These are phyloP conservation scores for Sambucus nigra DNA, from an alignment of 129 eudicot genomes.

Conservation along the genomic window DNA sequence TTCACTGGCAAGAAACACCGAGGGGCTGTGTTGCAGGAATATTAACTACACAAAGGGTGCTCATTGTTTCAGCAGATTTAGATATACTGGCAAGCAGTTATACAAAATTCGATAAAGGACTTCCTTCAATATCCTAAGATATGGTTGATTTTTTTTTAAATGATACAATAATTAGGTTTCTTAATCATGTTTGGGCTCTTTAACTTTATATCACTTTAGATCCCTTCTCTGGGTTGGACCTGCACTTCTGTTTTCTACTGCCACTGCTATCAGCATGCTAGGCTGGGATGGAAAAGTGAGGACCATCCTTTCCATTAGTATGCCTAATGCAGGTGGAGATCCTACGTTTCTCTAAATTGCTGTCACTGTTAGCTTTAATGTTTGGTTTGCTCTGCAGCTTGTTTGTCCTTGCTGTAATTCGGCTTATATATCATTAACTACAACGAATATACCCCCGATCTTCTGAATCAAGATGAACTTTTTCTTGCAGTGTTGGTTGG, in stretches of 20 bases:
- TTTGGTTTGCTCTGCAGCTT: conserved; percentile 3
- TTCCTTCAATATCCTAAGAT: conserved; percentile 90
- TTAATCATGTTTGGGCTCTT: conserved; percentile 27
- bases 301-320: conserved; percentile 74
- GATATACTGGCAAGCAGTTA: conserved; percentile 65
- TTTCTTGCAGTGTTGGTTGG: conserved; percentile 69
- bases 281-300: conserved; percentile 99
- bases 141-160: background rate
- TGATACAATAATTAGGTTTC: conserved; percentile 4
- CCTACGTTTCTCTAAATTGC: conserved; percentile 10
- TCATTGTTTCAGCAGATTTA: conserved; percentile 82
- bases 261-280: conserved; percentile 76
- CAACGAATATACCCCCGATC: conserved; percentile 1
- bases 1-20: conserved; percentile 98
- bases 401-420: conserved; percentile 6
- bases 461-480: conserved; percentile 19
- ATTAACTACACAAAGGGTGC: conserved; percentile 79
- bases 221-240: conserved; percentile 99
- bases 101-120: conserved; percentile 81
- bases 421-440: conserved; percentile 6
- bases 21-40: conserved; percentile 96
- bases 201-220: conserved; percentile 65
- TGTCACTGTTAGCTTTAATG: background rate
- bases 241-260: conserved; percentile 90
- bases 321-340: conserved; percentile 83